phyloP scores from a whole-genome alignment of 1,139 yeast genomes.

The Geotrichum phurueaensis region DNA sequence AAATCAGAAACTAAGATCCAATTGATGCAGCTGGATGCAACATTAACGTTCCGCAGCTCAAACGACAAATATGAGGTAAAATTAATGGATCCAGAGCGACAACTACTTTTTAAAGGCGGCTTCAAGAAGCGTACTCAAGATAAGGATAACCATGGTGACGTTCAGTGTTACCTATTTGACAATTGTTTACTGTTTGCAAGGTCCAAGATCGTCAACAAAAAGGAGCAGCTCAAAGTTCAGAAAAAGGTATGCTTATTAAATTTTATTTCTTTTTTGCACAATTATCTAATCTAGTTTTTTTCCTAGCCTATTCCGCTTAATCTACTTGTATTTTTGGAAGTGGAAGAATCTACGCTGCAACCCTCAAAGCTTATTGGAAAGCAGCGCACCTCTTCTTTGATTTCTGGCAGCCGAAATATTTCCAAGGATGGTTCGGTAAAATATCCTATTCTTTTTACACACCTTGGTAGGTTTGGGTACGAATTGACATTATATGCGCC shows the following conservation, averaged over 20 bases:
- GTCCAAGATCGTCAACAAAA: conserved; percentile 77
- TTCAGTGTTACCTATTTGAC: conserved; percentile 77
- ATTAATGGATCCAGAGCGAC: conserved; percentile 72
- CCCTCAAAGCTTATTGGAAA: conserved; percentile 23
- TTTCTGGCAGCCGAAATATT: conserved; percentile 26
- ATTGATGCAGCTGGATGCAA: conserved; percentile 76
- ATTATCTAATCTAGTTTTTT: background rate
- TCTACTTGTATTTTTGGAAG: conserved; percentile 65
- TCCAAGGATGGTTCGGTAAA: conserved; percentile 27
- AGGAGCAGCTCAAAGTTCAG: conserved; percentile 87
- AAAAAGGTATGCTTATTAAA: conserved; percentile 39
- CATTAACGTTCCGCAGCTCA: conserved; percentile 52
- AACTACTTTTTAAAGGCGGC: conserved; percentile 71
- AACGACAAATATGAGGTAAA: conserved; percentile 88
- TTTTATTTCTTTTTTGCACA: background rate
- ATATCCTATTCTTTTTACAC: conserved; percentile 49
- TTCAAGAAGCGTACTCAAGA: conserved; percentile 72
- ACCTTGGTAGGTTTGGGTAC: conserved; percentile 57
- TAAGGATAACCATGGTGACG: conserved; percentile 65
- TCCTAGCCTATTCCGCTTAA: conserved; percentile 79
- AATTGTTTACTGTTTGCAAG: conserved; percentile 82
- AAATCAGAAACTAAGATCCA: conserved; percentile 90
- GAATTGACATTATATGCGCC: conserved; percentile 62
- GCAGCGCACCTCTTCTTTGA: conserved; percentile 41
- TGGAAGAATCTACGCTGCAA: conserved; percentile 49